Evolutionary conservation across 352 stramenopile species (phyloP), one percentile per base, ranked within the genome.

Genomic region (Globisporangium solare): DNA sequence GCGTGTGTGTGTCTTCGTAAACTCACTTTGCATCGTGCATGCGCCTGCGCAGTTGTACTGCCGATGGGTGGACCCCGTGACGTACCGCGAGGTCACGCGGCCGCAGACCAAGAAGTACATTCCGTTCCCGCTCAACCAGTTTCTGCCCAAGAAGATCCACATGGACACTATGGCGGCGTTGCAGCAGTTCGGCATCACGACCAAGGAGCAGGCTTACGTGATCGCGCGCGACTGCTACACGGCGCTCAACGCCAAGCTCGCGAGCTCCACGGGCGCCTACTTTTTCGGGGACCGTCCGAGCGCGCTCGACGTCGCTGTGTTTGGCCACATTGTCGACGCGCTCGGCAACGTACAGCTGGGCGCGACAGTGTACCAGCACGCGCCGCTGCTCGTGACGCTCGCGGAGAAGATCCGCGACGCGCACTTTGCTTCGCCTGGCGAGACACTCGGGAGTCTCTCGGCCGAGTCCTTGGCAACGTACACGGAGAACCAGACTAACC

Each of bases 131-230:
- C 55, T 95, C 17, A 93, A 82, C 65, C 81, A 88, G 49, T 76
- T 92, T 21, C 35, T 95, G 41, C 85, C 85, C 7, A 95, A 93
- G 70, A 89, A 92, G 62, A 88, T 95, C 60, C 85, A 92, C 58
- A 46, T 88, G 35, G 73, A 88, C 43, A 79, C 66, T 7, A 91
- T 83, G 67, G 70, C 76, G 32, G 69, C 70, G 46, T 69, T 92
- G 50, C 71, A 77, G 20, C 22, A 68, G 37, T 74, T 72, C 50
- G 82, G 83, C 7, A 74, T 92, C 43, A 61, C 60, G 20, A 83
- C 81, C 12, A 89, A 92, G 52, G 85, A 95, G 51, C 61, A 71
- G 54, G 83, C 80, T 14, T 95, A 90, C 61, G 73, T 95, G 18
- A 71, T 90, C 20, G 85, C 85, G 15, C 83, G 85, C 21, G 85